A percentile compares a stretch with the other conserved stretches of the same genome.
These are phyloP conservation scores for Chaetoscypha palmicola DNA, from an alignment of 2,329 filamentous ascomycete genomes.

Conservation along the genomic window DNA sequence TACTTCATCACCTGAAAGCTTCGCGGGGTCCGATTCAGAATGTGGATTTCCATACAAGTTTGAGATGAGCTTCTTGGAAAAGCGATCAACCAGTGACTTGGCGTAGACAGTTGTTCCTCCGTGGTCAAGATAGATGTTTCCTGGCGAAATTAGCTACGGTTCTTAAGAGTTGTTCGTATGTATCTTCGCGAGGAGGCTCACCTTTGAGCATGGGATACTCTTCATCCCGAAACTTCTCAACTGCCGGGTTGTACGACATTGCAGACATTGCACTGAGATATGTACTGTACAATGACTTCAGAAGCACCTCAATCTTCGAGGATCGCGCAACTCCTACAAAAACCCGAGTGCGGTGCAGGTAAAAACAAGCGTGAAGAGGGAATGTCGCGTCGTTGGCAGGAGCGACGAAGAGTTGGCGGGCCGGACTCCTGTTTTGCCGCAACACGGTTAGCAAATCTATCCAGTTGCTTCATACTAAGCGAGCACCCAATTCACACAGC, in stretches of 20 bases:
- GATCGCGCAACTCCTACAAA: too few species aligned
- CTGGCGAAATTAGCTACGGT: conserved; percentile 36
- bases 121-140: conserved; percentile 75
- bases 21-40: conserved; percentile 75
- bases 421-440: too few species aligned
- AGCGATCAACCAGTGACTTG: conserved; percentile 64
- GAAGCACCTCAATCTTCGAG: too few species aligned
- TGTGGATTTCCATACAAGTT: conserved; percentile 88
- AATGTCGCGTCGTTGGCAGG: too few species aligned
- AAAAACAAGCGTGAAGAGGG: too few species aligned
- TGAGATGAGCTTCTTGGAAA: conserved; percentile 67
- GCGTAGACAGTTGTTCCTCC: conserved; percentile 79
- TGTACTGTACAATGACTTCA: not conserved
- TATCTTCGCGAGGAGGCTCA: too few species aligned
- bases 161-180: not conserved
- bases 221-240: conserved; percentile 50
- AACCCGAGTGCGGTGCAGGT: too few species aligned
- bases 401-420: too few species aligned
- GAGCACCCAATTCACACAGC: too few species aligned
- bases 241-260: conserved; percentile 45
- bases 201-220: conserved; percentile 68
- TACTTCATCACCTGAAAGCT: conserved; percentile 64
- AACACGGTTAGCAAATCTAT: too few species aligned
- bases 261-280: not conserved
- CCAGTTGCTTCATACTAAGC: too few species aligned